These are phyloP conservation scores for Pisolithus sp. DNA, from an alignment of 768 basidiomycete species.

Conservation along the genomic window DNA sequence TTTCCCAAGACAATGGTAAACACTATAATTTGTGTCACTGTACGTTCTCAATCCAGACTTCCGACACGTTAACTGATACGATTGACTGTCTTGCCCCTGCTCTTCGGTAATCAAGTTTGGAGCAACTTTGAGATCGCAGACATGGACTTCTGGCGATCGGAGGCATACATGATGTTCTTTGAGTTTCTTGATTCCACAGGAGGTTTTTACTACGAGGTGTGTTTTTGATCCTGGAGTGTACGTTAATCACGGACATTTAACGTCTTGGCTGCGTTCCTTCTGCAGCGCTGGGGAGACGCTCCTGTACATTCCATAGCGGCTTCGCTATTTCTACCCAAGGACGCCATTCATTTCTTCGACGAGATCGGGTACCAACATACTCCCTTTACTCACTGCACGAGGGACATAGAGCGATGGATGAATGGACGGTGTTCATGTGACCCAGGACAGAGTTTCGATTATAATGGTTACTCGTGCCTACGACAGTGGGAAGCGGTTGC, in stretches of 20 bases:
- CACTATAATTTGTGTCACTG: constrained; percentile 64
- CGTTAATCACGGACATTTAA: not conserved
- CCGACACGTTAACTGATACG: not conserved
- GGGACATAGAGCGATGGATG: constrained; percentile 13
- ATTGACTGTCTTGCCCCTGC: no score
- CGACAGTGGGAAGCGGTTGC: constrained; percentile 14
- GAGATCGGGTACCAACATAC: constrained; percentile 59
- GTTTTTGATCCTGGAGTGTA: not conserved
- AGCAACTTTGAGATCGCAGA: constrained; percentile 91
- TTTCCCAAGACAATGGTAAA: constrained; percentile 59
- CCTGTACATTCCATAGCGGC: constrained; percentile 89
- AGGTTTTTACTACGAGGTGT: constrained; percentile 85
- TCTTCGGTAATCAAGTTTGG: constrained; percentile 55
- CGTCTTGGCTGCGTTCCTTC: not conserved
- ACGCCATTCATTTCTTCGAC: constrained; percentile 90
- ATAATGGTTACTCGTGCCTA: constrained; percentile 24
- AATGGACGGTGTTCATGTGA: constrained; percentile 21
- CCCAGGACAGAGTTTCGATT: constrained; percentile 18
- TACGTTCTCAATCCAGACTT: constrained; percentile 22
- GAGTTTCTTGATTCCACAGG: constrained; percentile 73
- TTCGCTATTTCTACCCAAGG: constrained; percentile 79
- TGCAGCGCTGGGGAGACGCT: constrained; percentile 90
- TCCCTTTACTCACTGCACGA: constrained; percentile 23
- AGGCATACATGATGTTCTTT: constrained; percentile 81
- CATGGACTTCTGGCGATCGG: constrained; percentile 78